Percentiles rank a stretch among this genome's conserved stretches.
Evolutionary conservation across 2,329 filamentous ascomycete genomes (phyloP).

Genomic region (Ophiocordyceps camponoti-saundersi): DNA sequence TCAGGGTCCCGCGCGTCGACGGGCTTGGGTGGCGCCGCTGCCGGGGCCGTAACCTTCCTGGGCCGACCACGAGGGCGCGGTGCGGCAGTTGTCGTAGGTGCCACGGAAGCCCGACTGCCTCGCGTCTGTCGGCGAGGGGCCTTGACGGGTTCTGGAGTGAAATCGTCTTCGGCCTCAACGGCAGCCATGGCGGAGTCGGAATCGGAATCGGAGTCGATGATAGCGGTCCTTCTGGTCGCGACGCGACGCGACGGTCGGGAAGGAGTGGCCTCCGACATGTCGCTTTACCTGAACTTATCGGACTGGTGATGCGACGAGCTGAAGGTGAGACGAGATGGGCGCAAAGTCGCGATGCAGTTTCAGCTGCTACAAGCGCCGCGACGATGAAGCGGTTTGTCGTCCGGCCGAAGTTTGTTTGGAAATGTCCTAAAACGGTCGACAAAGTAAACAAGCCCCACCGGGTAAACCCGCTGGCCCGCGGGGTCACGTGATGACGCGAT

Average conservation of each 20-base stretch:
- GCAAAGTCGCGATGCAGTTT: too few relatives aligned
- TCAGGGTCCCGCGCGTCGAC: conserved; percentile 10
- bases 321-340: not conserved
- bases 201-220: conserved; percentile 62
- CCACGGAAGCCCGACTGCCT: conserved; percentile 24
- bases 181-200: conserved; percentile 42
- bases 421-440: conserved; percentile 12
- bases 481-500: not conserved
- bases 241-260: conserved; percentile 23
- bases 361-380: too few relatives aligned
- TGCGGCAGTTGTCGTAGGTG: conserved; percentile 20
- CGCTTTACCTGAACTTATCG: not conserved
- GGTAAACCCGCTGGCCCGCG: conserved; percentile 3
- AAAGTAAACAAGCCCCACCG: conserved; percentile 20
- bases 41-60: conserved; percentile 18
- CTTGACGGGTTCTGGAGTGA: conserved; percentile 52
- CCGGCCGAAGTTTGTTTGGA: conserved; percentile 2
- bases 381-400: not conserved
- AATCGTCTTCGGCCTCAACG: conserved; percentile 58
- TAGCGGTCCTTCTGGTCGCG: conserved; percentile 48
- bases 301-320: too few relatives aligned
- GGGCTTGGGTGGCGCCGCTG: not conserved
- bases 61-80: conserved; percentile 21
- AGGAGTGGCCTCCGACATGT: conserved; percentile 15
- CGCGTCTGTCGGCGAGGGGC: conserved; percentile 35